Evolutionary conservation across 2,329 filamentous ascomycete genomes (phyloP), one percentile per base, ranked within the genome.

Genomic region (Chaetomium sp.): DNA sequence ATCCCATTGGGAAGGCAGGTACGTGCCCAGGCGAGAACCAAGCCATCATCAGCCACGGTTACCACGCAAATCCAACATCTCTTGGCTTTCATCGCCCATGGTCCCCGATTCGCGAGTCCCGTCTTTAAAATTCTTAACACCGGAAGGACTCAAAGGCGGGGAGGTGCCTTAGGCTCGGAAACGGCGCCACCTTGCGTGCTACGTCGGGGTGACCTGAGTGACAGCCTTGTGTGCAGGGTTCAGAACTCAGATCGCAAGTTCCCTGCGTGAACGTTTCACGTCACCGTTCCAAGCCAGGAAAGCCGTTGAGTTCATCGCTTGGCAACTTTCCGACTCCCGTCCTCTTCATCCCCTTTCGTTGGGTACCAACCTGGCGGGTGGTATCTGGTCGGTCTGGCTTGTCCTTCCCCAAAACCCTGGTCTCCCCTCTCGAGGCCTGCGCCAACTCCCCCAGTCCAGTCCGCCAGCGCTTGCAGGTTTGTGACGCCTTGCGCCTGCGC

Each of bases 321-420:
- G 56, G 56, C 56, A 42, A n/a, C 38, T n/a, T 42, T n/a, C 7
- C 38, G 38, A 42, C 31, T 21, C 29, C n/a, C n/a, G n/a, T n/a
- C n/a, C 31, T 55, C 53, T 55, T 33, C 53, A 54, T 54, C 19
- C 25, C n/a, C 51, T 56, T 10, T 56, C n/a, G 49, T 51, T 51
- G 49, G 49, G 25, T 51, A 27, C 49, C 49, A 51, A 23, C 23
- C 49, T 29, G 49, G 49, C 49, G 23, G 49, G 23, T 27, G 23
- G 13, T 27, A 19, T 29, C 50, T 53, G n/a, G n/a, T n/a, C n/a
- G n/a, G 38, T n/a, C 38, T 16, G 55, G 55, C 47, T 13, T 42
- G 13, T 51, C 33, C 31, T 27, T 29, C 49, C 45, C n/a, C 45
- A 23, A 27, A 23, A 51, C 47, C 57, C 45, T 7, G 45, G 57